phyloP scores from a whole-genome alignment of 768 basidiomycete species.

The Lentinula guzmanii region DNA sequence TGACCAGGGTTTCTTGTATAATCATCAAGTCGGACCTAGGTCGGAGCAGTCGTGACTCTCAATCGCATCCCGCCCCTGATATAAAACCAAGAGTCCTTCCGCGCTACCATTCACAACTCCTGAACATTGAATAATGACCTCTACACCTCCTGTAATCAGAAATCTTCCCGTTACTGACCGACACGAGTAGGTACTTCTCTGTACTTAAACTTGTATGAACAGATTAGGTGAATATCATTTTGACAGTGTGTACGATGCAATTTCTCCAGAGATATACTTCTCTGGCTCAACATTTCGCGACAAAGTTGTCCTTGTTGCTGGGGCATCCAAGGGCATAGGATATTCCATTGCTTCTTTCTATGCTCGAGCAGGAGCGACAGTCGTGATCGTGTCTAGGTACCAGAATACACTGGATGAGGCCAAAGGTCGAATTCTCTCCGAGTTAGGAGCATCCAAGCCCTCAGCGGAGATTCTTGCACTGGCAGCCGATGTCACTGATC shows the following conservation, averaged over 20 bases:
- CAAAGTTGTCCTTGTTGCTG: slow-evolving; percentile 23
- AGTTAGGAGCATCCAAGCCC: background rate
- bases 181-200: background rate
- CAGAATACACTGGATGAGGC: slow-evolving; percentile 13
- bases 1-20: background rate
- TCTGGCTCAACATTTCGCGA: slow-evolving; percentile 9
- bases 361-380: slow-evolving; percentile 19
- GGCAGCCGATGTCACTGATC: slow-evolving; percentile 18
- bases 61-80: background rate
- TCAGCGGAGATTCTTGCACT: slow-evolving; percentile 13
- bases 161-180: background rate
- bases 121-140: background rate
- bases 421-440: slow-evolving; percentile 12
- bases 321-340: slow-evolving; percentile 21
- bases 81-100: background rate
- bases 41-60: background rate
- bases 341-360: slow-evolving; percentile 16
- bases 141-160: background rate
- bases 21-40: background rate
- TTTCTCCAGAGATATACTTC: slow-evolving; percentile 17
- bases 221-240: background rate
- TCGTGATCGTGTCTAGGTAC: slow-evolving; percentile 17
- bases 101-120: background rate
- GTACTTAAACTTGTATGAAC: background rate
- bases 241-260: slow-evolving; percentile 17